Base-by-base conservation (phyloP, 2,329 filamentous ascomycete genomes). In the Talaromyces piceae region DNA sequence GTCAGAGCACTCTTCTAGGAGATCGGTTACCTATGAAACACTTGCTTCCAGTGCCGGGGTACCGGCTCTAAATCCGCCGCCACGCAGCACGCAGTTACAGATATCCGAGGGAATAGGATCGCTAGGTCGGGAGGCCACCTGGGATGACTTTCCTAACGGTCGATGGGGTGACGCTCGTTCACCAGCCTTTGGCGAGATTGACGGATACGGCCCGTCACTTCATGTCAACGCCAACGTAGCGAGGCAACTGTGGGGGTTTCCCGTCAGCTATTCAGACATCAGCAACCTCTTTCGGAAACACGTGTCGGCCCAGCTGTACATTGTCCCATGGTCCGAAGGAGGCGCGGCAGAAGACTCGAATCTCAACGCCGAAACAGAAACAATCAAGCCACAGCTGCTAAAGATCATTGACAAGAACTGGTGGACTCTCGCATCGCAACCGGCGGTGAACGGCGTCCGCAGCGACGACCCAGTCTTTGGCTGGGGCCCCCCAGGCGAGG, bases 81-180 rank as follows among this genome's bases (percentile, higher is more conserved):
- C 82, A 18, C 81, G 91, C 48, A 85, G 86, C 51, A 91, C 91
- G 66, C 93, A 89, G 1, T 79, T 97, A 8, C 89, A 91, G 25
- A 96, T 96, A 52, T 95, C 91, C 0, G 91, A 97, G 72, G 91
- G 93, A 5, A 87, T 95, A 63, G 93, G 91, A 22, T 80, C 87
- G 3, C 76, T 96, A 5, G 93, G 91, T 9, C 81, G 93, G 46
- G 91, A 97, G 75, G 93, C 93, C 28, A 98, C 93, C 0, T 98
- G 93, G 93, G 93, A 98, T 63, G 93, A 98, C 62, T 98, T 90
- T 68, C 91, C 91, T 56, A 97, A 97, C 73, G 93, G 91, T 25
- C 82, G 91, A 50, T 97, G 91, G 83, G 91, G 91, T 65, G 91
- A 96, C 63, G 88, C 91, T 4, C 82, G 91, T 48, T 95, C 90